Evolutionary conservation across 768 basidiomycete genomes (phyloP).

Genomic region (Auricularia sp.): DNA sequence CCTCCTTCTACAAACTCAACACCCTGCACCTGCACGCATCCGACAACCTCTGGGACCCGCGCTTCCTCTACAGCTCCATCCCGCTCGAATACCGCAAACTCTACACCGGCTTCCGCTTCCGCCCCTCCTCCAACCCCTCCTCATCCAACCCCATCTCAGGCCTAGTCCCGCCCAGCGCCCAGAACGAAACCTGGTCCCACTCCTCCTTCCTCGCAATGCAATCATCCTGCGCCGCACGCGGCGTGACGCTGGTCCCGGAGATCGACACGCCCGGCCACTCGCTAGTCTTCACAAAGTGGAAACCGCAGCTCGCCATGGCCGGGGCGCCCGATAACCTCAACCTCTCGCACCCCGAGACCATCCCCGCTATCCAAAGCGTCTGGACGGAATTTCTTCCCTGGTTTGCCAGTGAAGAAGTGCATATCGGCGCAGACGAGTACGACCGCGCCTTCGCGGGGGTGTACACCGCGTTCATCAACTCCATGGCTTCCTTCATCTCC

Average conservation of each 20-base stretch:
- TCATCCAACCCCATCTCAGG: slow-evolving; percentile 26
- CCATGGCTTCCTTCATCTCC: slow-evolving; percentile 30
- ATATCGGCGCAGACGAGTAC: slow-evolving; percentile 40
- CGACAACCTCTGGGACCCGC: slow-evolving; percentile 35
- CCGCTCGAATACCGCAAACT: slow-evolving; percentile 26
- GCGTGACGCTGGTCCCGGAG: slow-evolving; percentile 33
- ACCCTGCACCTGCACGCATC: slow-evolving; percentile 35
- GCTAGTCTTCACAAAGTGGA: slow-evolving; percentile 37
- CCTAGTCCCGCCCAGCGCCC: slow-evolving; percentile 21
- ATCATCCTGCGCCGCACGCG: slow-evolving; percentile 27
- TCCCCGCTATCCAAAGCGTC: slow-evolving; percentile 32
- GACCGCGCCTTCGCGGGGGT: slow-evolving; percentile 27
- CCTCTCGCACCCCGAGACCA: slow-evolving; percentile 31
- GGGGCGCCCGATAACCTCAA: slow-evolving; percentile 29
- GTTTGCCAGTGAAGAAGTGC: slow-evolving; percentile 32
- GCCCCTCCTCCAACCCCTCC: slow-evolving; percentile 25
- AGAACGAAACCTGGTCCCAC: slow-evolving; percentile 33
- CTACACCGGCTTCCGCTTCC: slow-evolving; percentile 35
- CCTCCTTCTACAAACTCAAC: slow-evolving; percentile 38
- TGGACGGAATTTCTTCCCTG: slow-evolving; percentile 34
- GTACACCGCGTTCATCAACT: slow-evolving; percentile 35
- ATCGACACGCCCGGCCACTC: slow-evolving; percentile 38
- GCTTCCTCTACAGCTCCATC: slow-evolving; percentile 24
- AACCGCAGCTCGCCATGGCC: slow-evolving; percentile 30
- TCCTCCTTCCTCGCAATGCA: slow-evolving; percentile 26